phyloP scores from a whole-genome alignment of 2,329 filamentous ascomycete genomes.

The Cladobotryum protrusum region DNA sequence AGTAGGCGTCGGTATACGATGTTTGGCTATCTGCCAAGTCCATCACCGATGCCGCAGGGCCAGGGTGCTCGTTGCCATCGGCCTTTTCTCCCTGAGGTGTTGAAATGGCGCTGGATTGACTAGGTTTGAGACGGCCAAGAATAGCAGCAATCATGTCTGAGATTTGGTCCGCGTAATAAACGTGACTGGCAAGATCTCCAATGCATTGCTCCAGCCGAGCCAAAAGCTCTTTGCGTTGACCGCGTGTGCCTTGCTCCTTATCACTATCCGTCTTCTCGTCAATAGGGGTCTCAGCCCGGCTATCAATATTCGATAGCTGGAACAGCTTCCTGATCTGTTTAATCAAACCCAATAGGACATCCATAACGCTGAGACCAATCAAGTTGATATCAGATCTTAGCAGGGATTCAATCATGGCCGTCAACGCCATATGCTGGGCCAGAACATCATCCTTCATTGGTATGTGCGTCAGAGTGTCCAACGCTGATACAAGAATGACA shows the following conservation, averaged over 20 bases:
- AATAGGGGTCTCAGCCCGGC: conserved; percentile 24
- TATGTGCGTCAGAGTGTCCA: conserved; percentile 67
- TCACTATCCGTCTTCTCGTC: conserved; percentile 29
- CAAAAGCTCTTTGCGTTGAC: conserved; percentile 59
- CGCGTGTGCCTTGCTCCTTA: conserved; percentile 25
- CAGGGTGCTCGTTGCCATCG: conserved; percentile 27
- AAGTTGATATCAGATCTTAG: conserved; percentile 85
- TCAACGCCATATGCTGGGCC: conserved; percentile 66
- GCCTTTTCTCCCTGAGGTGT: conserved; percentile 43
- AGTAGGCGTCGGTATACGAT: conserved; percentile 44
- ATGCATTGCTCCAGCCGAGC: conserved; percentile 72
- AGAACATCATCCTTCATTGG: conserved; percentile 66
- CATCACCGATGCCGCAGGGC: conserved; percentile 25
- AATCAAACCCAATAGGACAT: conserved; percentile 78
- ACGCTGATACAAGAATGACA: conserved; percentile 74
- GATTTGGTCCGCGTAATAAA: conserved; percentile 96
- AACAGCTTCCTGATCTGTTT: conserved; percentile 75
- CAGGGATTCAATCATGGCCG: conserved; percentile 73
- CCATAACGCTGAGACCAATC: conserved; percentile 94
- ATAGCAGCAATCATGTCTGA: conserved; percentile 87
- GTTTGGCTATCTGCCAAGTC: conserved; percentile 40
- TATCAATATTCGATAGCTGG: conserved; percentile 48
- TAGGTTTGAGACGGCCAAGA: conserved; percentile 68
- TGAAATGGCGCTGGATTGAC: conserved; percentile 37
- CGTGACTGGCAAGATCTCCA: conserved; percentile 84